Evolutionary conservation across 768 basidiomycete species (phyloP).

Genomic region (Calocybe gangraenosa): DNA sequence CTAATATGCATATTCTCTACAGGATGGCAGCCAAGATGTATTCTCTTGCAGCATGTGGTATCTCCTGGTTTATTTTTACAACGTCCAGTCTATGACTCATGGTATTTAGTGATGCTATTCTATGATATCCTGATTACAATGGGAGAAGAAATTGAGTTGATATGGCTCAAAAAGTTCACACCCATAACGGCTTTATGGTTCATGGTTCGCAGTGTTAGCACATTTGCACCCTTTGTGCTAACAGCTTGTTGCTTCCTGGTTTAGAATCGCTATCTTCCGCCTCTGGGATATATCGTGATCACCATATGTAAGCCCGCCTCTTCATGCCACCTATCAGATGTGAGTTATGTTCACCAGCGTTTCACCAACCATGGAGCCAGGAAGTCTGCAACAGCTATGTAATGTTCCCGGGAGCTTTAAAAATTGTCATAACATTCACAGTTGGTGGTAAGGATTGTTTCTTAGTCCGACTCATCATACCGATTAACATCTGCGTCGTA

Average conservation of each 20-base stretch:
- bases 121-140: constrained; percentile 33
- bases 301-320: constrained; percentile 24
- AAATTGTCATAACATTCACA: constrained; percentile 25
- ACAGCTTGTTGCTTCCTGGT: neutral
- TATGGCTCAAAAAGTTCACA: constrained; percentile 27
- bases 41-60: constrained; percentile 33
- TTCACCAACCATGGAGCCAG: constrained; percentile 29
- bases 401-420: constrained; percentile 31
- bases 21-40: constrained; percentile 34
- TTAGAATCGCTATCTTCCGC: constrained; percentile 34
- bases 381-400: constrained; percentile 29
- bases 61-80: neutral
- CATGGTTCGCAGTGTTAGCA: constrained; percentile 18
- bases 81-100: neutral
- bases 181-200: constrained; percentile 27
- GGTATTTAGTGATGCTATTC: constrained; percentile 28
- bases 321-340: neutral
- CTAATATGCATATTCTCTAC: neutral
- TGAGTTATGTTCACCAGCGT: constrained; percentile 18
- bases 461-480: neutral
- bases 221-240: neutral
- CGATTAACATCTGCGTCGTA: neutral
- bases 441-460: constrained; percentile 24
- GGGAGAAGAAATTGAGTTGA: constrained; percentile 30
- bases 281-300: constrained; percentile 31